Evolutionary conservation across 148 eudicot species (phyloP).

Genomic region (Drosera capensis): DNA sequence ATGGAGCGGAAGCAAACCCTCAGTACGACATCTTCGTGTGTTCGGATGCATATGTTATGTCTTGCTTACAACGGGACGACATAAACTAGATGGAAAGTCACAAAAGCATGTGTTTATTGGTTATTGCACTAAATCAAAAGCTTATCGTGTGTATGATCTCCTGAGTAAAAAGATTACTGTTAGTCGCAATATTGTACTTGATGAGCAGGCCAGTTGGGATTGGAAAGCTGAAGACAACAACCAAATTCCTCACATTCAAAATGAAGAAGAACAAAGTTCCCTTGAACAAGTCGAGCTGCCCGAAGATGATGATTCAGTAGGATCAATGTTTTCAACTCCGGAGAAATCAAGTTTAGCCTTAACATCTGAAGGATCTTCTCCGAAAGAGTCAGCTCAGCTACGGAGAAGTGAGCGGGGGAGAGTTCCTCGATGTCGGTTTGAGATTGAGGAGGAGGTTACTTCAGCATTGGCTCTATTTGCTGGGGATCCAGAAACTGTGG

Average conservation of each 20-base stretch:
- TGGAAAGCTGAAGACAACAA: neutral
- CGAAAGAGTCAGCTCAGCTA: no score
- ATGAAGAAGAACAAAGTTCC: neutral
- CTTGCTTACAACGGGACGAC: neutral
- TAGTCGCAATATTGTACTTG: constrained; percentile 7
- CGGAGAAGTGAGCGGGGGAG: neutral
- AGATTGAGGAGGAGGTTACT: neutral
- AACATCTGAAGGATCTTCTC: no score
- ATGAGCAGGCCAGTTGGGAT: neutral
- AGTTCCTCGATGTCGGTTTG: neutral
- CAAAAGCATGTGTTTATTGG: constrained; percentile 14
- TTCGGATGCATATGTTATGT: constrained; percentile 16
- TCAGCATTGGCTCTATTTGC: neutral
- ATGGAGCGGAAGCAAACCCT: constrained; percentile 3
- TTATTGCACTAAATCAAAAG: constrained; percentile 11
- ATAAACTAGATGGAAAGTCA: constrained; percentile 12
- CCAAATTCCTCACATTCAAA: no score
- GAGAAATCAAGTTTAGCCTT: no score
- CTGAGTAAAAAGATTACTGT: constrained; percentile 8
- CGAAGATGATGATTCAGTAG: no score
- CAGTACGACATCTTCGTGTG: neutral
- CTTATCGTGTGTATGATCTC: constrained; percentile 10
- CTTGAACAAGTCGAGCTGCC: neutral
- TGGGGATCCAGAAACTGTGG: neutral
- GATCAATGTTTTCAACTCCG: no score